These are phyloP conservation scores for Claviceps sorghi DNA, from an alignment of 2,329 filamentous ascomycete species.

Conservation along the genomic window DNA sequence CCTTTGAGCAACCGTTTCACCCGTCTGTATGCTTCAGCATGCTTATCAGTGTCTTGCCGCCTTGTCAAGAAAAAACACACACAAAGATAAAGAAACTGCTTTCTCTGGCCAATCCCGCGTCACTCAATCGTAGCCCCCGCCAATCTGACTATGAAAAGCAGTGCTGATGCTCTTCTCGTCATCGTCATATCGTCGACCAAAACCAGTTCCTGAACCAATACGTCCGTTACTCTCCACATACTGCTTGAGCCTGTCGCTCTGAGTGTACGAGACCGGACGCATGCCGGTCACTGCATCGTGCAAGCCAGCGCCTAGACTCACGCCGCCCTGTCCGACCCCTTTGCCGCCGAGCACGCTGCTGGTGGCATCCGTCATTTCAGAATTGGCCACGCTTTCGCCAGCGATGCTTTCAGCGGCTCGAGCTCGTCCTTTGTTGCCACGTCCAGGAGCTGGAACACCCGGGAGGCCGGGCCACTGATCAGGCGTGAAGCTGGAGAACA, in stretches of 20 bases:
- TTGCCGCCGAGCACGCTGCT: slow-evolving; percentile 63
- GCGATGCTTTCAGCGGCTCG: slow-evolving; percentile 65
- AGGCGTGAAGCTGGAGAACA: slow-evolving; percentile 84
- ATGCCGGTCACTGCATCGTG: slow-evolving; percentile 56
- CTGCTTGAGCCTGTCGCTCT: slow-evolving; percentile 70
- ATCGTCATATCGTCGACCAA: slow-evolving; percentile 64
- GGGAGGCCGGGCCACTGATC: slow-evolving; percentile 79
- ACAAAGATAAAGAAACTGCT: not conserved
- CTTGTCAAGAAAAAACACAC: not conserved
- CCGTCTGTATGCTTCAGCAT: not conserved
- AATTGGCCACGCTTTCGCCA: slow-evolving; percentile 83
- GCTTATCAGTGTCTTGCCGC: not conserved
- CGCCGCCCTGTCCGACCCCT: slow-evolving; percentile 68
- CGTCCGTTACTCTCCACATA: slow-evolving; percentile 81
- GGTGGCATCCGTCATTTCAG: slow-evolving; percentile 74
- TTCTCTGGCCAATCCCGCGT: slow-evolving; percentile 2
- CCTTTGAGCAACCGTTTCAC: not conserved
- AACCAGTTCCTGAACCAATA: slow-evolving; percentile 50
- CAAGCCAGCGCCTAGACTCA: slow-evolving; percentile 70
- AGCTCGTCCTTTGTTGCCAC: slow-evolving; percentile 52
- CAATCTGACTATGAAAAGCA: slow-evolving; percentile 90
- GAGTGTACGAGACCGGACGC: slow-evolving; percentile 43
- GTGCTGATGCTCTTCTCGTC: slow-evolving; percentile 94
- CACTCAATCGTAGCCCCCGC: slow-evolving; percentile 42
- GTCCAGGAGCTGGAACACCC: slow-evolving; percentile 44